Percentiles rank a stretch among this genome's conserved stretches.
Conservation (phyloP, 768 basidiomycete species). For the Dioszegia aurantiaca region DNA sequence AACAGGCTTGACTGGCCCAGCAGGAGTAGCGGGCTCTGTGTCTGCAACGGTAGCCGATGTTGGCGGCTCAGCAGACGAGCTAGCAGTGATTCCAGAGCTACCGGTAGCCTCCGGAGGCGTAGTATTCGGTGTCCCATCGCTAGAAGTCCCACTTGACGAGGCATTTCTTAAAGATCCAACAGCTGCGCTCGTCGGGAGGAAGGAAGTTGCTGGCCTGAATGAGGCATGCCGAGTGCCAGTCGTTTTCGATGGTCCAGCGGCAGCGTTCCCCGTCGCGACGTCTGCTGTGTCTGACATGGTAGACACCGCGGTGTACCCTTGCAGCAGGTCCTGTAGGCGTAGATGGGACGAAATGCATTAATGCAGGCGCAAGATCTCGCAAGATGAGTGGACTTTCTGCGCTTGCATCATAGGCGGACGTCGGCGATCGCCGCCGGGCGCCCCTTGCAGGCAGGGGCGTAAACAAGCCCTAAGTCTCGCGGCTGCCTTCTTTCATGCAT, state of each 20-base stretch:
- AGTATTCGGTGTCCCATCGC: background rate
- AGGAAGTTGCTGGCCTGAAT: conserved; percentile 24
- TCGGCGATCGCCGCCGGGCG: background rate
- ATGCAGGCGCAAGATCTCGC: no score
- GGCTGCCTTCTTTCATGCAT: background rate
- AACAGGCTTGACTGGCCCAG: conserved; percentile 28
- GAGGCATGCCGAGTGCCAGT: conserved; percentile 17
- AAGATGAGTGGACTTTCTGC: no score
- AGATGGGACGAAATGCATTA: no score
- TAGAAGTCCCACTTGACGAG: background rate
- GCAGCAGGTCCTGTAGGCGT: background rate
- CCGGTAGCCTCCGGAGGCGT: background rate
- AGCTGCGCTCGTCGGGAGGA: conserved; percentile 11
- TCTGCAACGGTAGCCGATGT: background rate
- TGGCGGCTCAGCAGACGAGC: background rate
- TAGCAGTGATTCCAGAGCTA: background rate
- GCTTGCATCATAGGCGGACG: no score
- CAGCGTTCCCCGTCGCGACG: background rate
- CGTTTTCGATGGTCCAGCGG: background rate
- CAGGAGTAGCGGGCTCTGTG: background rate
- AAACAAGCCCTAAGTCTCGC: conserved; percentile 14
- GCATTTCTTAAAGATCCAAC: conserved; percentile 8
- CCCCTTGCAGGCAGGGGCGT: background rate
- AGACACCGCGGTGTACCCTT: no score
- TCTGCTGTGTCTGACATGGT: background rate